Evolutionary conservation across 139 green algal species (phyloP).

Genomic region (Closterium sp.): DNA sequence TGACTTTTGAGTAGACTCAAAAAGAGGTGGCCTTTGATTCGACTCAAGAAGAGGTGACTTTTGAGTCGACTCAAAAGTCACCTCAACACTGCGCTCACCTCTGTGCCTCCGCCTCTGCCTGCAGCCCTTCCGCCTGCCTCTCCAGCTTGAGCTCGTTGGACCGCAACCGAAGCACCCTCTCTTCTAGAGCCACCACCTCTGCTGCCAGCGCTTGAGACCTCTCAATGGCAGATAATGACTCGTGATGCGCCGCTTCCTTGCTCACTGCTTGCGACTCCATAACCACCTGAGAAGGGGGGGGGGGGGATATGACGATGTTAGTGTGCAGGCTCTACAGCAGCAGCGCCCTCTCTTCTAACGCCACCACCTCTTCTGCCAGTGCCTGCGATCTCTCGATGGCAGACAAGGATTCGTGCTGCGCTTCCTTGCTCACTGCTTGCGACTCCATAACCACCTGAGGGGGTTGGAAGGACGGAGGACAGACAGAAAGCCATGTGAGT

Average conservation of each 20-base stretch:
- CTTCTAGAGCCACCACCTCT: constrained; percentile 36
- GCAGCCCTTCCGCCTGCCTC: neutral
- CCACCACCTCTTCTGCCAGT: constrained; percentile 29
- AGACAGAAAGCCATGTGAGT: neutral
- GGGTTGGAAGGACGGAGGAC: neutral
- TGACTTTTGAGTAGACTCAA: too few species aligned
- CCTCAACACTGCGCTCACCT: neutral
- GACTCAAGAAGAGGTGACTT: neutral
- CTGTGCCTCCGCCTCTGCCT: too few species aligned
- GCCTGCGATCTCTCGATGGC: constrained; percentile 31
- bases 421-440: constrained; percentile 21
- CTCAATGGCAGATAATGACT: too few species aligned
- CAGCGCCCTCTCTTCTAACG: too few species aligned
- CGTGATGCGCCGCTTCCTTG: too few species aligned
- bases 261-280: too few species aligned
- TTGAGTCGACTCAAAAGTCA: neutral
- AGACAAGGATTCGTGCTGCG: constrained; percentile 3
- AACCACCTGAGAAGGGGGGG: neutral
- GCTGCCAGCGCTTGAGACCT: too few species aligned
- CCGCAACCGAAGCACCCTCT: constrained; percentile 14
- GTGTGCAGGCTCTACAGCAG: too few species aligned
- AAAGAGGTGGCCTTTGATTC: too few species aligned
- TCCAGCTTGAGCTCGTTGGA: constrained; percentile 1
- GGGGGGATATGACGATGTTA: too few species aligned
- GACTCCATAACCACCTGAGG: constrained; percentile 26